Percentiles rank a stretch among this genome's conserved stretches.
Evolutionary conservation across 169 alveolate species (phyloP).

Genomic region (Plasmodium vivax): DNA sequence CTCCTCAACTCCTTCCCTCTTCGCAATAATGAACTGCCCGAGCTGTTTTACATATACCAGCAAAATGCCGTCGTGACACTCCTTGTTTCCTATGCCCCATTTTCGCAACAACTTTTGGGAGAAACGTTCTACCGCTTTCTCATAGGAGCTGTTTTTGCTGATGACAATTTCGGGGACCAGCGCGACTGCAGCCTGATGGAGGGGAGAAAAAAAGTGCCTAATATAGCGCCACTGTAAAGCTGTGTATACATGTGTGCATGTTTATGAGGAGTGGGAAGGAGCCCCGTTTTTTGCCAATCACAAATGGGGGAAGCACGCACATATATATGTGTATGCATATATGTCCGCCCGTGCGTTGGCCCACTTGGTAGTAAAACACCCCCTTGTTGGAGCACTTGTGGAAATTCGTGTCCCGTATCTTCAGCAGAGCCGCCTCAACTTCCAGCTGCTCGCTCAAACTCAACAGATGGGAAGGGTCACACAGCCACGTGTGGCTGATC

Average conservation of each 20-base stretch:
- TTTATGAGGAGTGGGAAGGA: neutral
- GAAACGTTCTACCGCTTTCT: conserved; percentile 29
- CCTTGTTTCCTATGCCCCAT: conserved; percentile 75
- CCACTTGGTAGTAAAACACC: conserved; percentile 46
- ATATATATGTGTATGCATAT: neutral
- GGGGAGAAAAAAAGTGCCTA: neutral
- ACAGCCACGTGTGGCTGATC: conserved; percentile 71
- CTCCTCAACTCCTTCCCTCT: conserved; percentile 74
- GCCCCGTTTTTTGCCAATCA: neutral
- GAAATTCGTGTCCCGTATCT: conserved; percentile 63
- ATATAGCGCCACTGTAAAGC: neutral
- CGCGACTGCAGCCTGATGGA: conserved; percentile 51
- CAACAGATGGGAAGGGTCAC: conserved; percentile 49
- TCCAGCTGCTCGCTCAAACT: conserved; percentile 42
- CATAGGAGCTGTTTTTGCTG: conserved; percentile 27
- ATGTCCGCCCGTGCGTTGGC: neutral
- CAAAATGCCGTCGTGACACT: conserved; percentile 74
- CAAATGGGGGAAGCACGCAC: neutral
- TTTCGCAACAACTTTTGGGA: conserved; percentile 51
- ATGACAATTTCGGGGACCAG: conserved; percentile 40
- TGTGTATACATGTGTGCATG: neutral
- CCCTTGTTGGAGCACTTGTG: conserved; percentile 48
- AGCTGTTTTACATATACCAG: conserved; percentile 58
- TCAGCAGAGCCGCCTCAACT: conserved; percentile 52
- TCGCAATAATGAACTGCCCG: conserved; percentile 39